A percentile compares a stretch with the other conserved stretches of the same genome.
These are phyloP conservation scores for Fusarium sp. DNA, from an alignment of 2,329 filamentous ascomycete genomes.

Conservation along the genomic window DNA sequence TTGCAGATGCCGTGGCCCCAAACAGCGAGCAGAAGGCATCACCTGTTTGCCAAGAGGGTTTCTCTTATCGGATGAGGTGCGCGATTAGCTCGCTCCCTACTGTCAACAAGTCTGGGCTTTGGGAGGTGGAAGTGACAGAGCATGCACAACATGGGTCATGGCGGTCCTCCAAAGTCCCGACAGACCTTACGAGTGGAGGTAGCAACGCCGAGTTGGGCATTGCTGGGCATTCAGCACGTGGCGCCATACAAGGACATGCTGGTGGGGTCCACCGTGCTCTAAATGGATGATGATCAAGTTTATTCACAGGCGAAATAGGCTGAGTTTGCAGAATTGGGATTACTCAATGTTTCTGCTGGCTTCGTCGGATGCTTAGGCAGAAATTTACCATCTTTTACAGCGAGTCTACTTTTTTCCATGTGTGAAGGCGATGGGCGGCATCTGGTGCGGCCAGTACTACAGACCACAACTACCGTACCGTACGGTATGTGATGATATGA, in stretches of 20 bases:
- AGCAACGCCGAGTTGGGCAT: constrained; percentile 39
- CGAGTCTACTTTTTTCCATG: not conserved
- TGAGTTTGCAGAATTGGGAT: constrained; percentile 7
- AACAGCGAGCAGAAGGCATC: constrained; percentile 21
- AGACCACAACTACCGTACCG: constrained; percentile 5
- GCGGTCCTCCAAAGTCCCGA: constrained; percentile 9
- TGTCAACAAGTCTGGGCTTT: constrained; percentile 1
- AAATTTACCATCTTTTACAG: constrained; percentile 20
- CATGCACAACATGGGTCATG: constrained; percentile 17
- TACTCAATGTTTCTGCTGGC: constrained; percentile 11
- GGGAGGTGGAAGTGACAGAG: constrained; percentile 20
- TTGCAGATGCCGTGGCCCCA: constrained; percentile 28
- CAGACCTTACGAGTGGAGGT: constrained; percentile 24
- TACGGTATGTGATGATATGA: not conserved
- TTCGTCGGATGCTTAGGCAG: constrained; percentile 24
- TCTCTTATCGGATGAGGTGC: constrained; percentile 22
- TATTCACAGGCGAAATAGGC: constrained; percentile 23
- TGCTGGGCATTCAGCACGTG: constrained; percentile 44
- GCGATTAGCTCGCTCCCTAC: constrained; percentile 23
- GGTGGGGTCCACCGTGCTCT: constrained; percentile 38
- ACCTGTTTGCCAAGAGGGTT: constrained; percentile 10
- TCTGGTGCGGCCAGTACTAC: not conserved
- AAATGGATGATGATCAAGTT: constrained; percentile 36
- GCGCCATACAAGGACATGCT: constrained; percentile 45
- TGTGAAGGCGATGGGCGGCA: constrained; percentile 4